Conservation (phyloP, 306 rosid genomes). For the Astragalus membranaceus region DNA sequence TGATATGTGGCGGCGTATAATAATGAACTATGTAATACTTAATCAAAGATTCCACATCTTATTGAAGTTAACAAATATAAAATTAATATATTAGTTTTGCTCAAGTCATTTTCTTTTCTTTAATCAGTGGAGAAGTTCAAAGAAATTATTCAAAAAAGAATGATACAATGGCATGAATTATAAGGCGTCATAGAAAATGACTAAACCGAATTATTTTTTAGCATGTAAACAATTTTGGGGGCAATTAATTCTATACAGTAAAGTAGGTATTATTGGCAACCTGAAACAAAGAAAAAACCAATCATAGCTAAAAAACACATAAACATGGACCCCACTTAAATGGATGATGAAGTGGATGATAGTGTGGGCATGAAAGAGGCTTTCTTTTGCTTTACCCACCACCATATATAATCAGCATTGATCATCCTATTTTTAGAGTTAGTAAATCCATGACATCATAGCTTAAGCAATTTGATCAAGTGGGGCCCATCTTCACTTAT, state of each 20-base stretch:
- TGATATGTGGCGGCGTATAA: background rate
- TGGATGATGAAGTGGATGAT: conserved; percentile 10
- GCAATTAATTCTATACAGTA: background rate
- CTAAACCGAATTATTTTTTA: background rate
- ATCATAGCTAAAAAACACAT: background rate
- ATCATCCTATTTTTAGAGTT: conserved; percentile 11
- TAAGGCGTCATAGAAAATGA: conserved; percentile 6
- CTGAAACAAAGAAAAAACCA: conserved; percentile 19
- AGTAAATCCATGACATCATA: conserved; percentile 45
- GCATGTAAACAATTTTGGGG: conserved; percentile 1
- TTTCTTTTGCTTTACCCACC: conserved; percentile 20
- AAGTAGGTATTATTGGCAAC: conserved; percentile 33
- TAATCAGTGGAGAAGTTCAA: background rate
- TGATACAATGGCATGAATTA: background rate
- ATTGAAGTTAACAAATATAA: conserved; percentile 11
- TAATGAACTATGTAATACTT: background rate
- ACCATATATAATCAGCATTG: background rate
- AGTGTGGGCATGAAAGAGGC: conserved; percentile 27
- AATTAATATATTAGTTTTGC: background rate
- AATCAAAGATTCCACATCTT: background rate
- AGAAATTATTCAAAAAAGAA: background rate
- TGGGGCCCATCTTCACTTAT: conserved; percentile 29
- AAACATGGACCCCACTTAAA: conserved; percentile 9
- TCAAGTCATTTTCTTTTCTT: background rate
- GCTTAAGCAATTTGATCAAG: conserved; percentile 40